Conservation (phyloP, 257 asterid species). For the Nicotiana obtusifolia region DNA sequence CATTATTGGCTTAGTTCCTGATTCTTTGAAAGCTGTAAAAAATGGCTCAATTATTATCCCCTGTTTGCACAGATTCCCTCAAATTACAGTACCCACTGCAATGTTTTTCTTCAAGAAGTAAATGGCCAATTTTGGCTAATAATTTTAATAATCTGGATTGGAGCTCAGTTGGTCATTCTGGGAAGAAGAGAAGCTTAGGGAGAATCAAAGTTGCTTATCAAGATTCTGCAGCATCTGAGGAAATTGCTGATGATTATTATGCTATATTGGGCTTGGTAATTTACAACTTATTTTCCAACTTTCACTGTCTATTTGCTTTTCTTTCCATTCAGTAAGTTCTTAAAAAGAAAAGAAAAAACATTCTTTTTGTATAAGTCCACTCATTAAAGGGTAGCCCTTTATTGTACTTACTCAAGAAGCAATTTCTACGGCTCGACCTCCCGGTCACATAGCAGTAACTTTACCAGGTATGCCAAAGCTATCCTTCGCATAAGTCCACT, state of each 20-base stretch:
- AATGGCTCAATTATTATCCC: constrained; percentile 66
- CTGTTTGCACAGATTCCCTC: constrained; percentile 65
- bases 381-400: too few species aligned
- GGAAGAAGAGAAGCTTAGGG: constrained; percentile 37
- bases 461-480: too few species aligned
- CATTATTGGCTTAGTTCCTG: constrained; percentile 6
- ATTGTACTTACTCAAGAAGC: neutral
- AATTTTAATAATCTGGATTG: constrained; percentile 22
- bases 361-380: neutral
- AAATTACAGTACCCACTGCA: constrained; percentile 50
- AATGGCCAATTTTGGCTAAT: constrained; percentile 26
- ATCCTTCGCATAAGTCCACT: too few species aligned
- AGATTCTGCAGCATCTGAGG: constrained; percentile 46
- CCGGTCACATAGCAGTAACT: too few species aligned
- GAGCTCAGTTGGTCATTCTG: constrained; percentile 35
- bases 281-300: neutral
- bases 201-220: constrained; percentile 55
- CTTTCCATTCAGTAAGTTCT: neutral
- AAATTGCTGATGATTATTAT: constrained; percentile 78
- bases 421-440: too few species aligned
- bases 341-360: too few species aligned
- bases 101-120: constrained; percentile 39
- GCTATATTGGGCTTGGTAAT: constrained; percentile 81
- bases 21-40: neutral
- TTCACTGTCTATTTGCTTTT: neutral